phyloP scores from a whole-genome alignment of 2,329 filamentous ascomycete genomes.

The Penicillium sp. region DNA sequence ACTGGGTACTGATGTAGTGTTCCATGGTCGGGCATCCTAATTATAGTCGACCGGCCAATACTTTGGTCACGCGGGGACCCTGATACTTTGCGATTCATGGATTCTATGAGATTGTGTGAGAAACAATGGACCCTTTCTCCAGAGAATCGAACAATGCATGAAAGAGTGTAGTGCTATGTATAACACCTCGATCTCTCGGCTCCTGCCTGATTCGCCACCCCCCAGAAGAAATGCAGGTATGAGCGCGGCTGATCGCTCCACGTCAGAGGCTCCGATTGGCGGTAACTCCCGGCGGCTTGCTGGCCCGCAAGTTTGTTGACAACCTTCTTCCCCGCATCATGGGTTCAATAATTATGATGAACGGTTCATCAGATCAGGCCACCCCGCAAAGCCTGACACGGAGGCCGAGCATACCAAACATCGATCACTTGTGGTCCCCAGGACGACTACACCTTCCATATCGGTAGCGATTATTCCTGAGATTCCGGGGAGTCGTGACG shows the following conservation, averaged over 20 bases:
- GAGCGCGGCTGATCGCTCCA: background rate
- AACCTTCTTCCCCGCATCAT: background rate
- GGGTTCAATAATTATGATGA: background rate
- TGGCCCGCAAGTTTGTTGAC: background rate
- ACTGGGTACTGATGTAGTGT: background rate
- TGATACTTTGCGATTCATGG: background rate
- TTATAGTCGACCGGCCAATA: constrained; percentile 4
- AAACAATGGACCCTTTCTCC: background rate
- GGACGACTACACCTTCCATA: background rate
- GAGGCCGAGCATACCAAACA: background rate
- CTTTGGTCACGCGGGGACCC: constrained; percentile 3
- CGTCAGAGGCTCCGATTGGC: background rate
- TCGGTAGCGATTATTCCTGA: background rate
- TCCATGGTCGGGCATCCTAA: constrained; percentile 11
- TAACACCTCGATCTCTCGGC: background rate
- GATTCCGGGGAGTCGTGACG: background rate
- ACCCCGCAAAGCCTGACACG: background rate
- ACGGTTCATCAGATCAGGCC: background rate
- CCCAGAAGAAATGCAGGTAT: background rate
- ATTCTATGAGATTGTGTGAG: constrained; percentile 3
- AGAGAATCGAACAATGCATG: no score
- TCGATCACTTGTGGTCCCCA: background rate
- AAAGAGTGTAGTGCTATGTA: background rate
- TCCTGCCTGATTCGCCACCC: background rate
- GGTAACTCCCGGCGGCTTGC: background rate